Evolutionary conservation across 208 protist species (phyloP), one percentile per base, ranked within the genome.

Genomic region (Blastocrithidia nonstop): DNA sequence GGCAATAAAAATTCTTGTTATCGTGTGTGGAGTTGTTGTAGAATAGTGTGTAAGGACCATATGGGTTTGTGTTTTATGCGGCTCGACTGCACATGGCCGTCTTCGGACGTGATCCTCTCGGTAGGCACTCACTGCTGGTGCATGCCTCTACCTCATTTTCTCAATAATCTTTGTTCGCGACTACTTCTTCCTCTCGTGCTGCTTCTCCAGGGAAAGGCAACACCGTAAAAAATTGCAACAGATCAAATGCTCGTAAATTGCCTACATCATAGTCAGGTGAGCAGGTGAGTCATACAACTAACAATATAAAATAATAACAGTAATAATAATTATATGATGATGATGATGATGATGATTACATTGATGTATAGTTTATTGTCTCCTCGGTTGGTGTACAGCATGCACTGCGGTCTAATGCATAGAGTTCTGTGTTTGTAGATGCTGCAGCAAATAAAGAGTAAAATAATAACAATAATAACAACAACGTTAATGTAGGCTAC

Each of bases 91-190:
- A 57, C n/a, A 31, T 82, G 8, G 62, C 79, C 25, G 62, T 88
- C 20, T 93, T 87, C 56, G 90, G 87, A 0, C 78, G 90, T 9
- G 90, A 96, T 39, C 74, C 70, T 15, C 51, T 96, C 5, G 90
- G 90, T 9, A 61, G 87, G 3, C 75, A 86, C 24, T 90, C 76
- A 7, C 74, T 96, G 28, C 60, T 91, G 22, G 61, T 62, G 19
- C 78, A 82, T 53, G 47, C 74, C 9, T 24, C 40, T 25, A 47
- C 57, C 16, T 35, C 11, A 11, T 11, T 35, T 11, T 11, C 29
- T 11, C 29, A n/a, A n/a, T n/a, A n/a, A n/a, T n/a, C n/a, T n/a
- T n/a, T n/a, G n/a, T n/a, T n/a, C n/a, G n/a, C n/a, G n/a, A n/a
- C n/a, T n/a, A n/a, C n/a, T n/a, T n/a, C 26, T 41, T 2, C 36